Evolutionary conservation across 2,329 filamentous ascomycete genomes (phyloP).

Genomic region (Dactylonectria macrodidyma): DNA sequence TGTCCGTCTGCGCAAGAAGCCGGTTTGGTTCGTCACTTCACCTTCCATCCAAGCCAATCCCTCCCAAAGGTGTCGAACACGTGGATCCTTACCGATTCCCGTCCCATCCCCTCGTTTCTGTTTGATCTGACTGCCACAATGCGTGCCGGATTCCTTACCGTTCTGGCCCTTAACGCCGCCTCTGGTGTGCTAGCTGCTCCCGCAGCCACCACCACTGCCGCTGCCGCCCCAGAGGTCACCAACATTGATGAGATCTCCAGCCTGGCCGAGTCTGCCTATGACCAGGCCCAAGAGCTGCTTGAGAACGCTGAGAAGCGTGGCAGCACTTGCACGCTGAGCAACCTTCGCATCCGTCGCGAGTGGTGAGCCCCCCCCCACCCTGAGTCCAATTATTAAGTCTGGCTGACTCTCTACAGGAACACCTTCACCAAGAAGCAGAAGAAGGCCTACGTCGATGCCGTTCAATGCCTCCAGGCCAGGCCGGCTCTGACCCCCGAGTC

Average conservation of each 20-base stretch:
- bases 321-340: conserved; percentile 47
- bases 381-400: background rate
- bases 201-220: conserved; percentile 25
- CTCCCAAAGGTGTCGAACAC: conserved; percentile 25
- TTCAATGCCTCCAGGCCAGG: conserved; percentile 59
- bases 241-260: conserved; percentile 40
- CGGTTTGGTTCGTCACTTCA: conserved; percentile 13
- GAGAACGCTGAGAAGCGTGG: conserved; percentile 39
- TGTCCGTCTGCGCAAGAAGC: background rate
- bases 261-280: conserved; percentile 42
- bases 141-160: conserved; percentile 38
- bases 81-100: conserved; percentile 28
- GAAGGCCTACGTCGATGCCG: conserved; percentile 60
- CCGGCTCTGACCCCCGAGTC: conserved; percentile 53
- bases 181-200: conserved; percentile 40
- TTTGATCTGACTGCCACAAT: conserved; percentile 34
- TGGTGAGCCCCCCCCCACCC: conserved; percentile 42
- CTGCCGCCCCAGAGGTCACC: conserved; percentile 38
- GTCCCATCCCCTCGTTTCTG: conserved; percentile 4
- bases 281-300: conserved; percentile 42
- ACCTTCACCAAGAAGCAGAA: conserved; percentile 44
- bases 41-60: conserved; percentile 22
- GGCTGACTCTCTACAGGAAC: conserved; percentile 36
- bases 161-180: conserved; percentile 44
- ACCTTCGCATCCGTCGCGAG: conserved; percentile 50